Evolutionary conservation across 108 stramenopile species (phyloP), one percentile per base, ranked within the genome.

Genomic region (Skeletonema marinoi): DNA sequence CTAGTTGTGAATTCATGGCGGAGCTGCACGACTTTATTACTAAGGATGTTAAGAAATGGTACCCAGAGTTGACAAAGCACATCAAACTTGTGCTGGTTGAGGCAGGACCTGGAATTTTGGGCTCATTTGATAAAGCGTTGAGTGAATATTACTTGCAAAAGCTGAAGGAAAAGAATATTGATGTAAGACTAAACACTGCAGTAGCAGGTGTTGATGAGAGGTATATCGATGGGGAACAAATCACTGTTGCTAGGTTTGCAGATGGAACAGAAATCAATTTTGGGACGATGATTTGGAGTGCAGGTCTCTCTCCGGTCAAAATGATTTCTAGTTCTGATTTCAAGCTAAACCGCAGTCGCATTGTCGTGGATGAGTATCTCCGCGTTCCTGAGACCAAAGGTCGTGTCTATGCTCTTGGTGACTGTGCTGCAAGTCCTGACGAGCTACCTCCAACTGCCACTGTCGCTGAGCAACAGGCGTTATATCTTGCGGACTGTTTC

Each of bases 1-100:
- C 98, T 29, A 88, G 87, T 29, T 96, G 98, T 73, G 98, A 98
- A 88, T 98, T 98, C 76, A 89, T 96, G 56, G 46, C 93, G 14
- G 99, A 99, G 83, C 80, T 99, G 42, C 90, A 98, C 75, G 94
- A 95, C 48, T 98, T 99, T 73, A 69, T 99, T 61, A 85, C 68
- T 31, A 59, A 88, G 14, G 99, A 99, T 75, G 96, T 98, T 0
- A 75, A 70, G 44, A 82, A 78, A 44, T 87, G 88, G 90, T 99
- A 98, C 70, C 94, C 93, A 1, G 97, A 98, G 63, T 64, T 98
- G 32, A 48, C 88, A 0, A 63, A 71, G 13, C 79, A 92, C 75
- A 95, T 97, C 38, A 89, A 80, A 19, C 62, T 99, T 16, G 92
- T 93, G 1, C 66, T 99, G 35, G 91, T 99, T 10, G 98, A 99